Percentiles rank a stretch among this genome's conserved stretches.
phyloP scores from a whole-genome alignment of 371 early-diverging fungal genomes.

The Circinella minor region DNA sequence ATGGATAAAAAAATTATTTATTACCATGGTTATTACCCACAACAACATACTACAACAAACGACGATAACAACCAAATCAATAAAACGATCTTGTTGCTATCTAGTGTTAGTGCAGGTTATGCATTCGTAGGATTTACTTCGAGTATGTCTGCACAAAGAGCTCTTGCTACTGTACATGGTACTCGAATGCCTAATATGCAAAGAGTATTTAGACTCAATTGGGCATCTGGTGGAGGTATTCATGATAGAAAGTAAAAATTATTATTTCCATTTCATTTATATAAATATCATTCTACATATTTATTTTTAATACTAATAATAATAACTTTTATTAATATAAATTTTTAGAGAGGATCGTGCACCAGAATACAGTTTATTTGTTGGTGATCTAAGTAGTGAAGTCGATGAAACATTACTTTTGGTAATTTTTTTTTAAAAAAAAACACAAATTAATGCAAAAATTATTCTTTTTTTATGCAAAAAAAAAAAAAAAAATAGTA shows the following conservation, averaged over 20 bases:
- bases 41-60: neutral
- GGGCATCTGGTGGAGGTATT: constrained; percentile 64
- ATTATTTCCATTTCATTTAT: neutral
- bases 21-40: too few relatives aligned
- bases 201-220: constrained; percentile 83
- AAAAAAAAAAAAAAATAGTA: neutral
- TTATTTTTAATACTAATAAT: too few relatives aligned
- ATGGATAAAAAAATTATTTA: too few relatives aligned
- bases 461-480: neutral
- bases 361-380: constrained; percentile 85
- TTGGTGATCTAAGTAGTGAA: constrained; percentile 84
- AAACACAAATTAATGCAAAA: neutral
- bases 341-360: constrained; percentile 54
- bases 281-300: constrained; percentile 16
- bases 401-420: constrained; percentile 75
- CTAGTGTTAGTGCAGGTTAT: constrained; percentile 68
- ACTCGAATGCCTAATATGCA: constrained; percentile 79
- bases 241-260: constrained; percentile 43
- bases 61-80: neutral
- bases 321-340: too few relatives aligned
- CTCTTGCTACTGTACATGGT: constrained; percentile 69
- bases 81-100: neutral
- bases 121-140: constrained; percentile 77
- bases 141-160: constrained; percentile 33
- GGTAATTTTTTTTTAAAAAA: too few relatives aligned